phyloP scores from a whole-genome alignment of 495 filamentous ascomycete genomes.

The Patellaria atrata region DNA sequence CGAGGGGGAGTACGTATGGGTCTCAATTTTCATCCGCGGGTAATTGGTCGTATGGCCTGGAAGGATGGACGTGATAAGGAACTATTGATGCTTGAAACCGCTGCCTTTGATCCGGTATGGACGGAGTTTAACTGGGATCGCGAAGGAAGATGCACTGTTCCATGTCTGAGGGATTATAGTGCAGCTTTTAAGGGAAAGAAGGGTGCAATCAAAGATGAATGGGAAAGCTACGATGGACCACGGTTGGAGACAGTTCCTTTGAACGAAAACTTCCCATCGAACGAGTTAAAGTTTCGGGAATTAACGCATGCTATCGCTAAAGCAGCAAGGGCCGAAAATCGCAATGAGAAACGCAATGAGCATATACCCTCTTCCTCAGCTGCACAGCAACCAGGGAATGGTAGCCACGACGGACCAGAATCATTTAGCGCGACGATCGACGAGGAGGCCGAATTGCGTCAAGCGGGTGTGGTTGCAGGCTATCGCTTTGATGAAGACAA shows the following conservation, averaged over 20 bases:
- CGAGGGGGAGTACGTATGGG: slow-evolving; percentile 44
- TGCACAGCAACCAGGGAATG: slow-evolving; percentile 11
- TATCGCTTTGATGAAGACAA: slow-evolving; percentile 34
- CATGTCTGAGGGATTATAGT: slow-evolving; percentile 39
- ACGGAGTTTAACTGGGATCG: slow-evolving; percentile 42
- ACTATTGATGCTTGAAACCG: slow-evolving; percentile 42
- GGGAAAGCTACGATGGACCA: slow-evolving; percentile 36
- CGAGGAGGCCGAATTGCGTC: slow-evolving; percentile 24
- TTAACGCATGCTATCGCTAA: slow-evolving; percentile 6
- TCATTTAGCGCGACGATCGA: slow-evolving; percentile 22
- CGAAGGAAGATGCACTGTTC: slow-evolving; percentile 38
- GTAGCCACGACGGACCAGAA: slow-evolving; percentile 16
- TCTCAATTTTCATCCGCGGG: slow-evolving; percentile 41
- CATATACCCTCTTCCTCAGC: slow-evolving; percentile 6
- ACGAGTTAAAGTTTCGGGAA: slow-evolving; percentile 11
- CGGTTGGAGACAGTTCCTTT: slow-evolving; percentile 19
- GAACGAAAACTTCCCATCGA: slow-evolving; percentile 1
- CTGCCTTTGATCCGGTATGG: slow-evolving; percentile 43
- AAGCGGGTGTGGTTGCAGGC: slow-evolving; percentile 22
- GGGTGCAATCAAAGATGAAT: slow-evolving; percentile 33
- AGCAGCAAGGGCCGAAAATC: slow-evolving; percentile 11
- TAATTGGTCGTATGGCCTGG: slow-evolving; percentile 43
- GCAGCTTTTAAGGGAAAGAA: slow-evolving; percentile 33
- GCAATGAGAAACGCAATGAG: slow-evolving; percentile 14
- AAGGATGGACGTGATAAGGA: slow-evolving; percentile 39